A percentile compares a stretch with the other conserved stretches of the same genome.
These are phyloP conservation scores for Epicoccum nigrum DNA, from an alignment of 2,329 filamentous ascomycete species.

Conservation along the genomic window DNA sequence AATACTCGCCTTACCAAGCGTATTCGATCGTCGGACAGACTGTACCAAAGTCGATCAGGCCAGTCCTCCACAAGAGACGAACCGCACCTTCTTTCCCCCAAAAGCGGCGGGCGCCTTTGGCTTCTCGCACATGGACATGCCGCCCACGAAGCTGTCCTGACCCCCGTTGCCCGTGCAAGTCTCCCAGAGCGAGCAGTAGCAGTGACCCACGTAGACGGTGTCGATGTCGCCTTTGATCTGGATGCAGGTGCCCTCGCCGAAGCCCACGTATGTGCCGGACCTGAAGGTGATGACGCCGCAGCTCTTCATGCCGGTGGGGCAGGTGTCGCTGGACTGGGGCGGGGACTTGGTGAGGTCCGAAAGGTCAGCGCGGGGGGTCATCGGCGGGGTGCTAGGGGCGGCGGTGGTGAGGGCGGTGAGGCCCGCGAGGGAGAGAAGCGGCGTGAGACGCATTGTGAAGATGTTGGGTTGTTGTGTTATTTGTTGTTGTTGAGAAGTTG, in stretches of 20 bases:
- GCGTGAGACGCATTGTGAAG: neutral
- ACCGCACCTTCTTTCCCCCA: constrained; percentile 2
- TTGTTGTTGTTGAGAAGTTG: neutral
- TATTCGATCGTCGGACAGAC: too few species aligned
- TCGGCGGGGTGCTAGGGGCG: neutral
- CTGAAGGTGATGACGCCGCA: constrained; percentile 12
- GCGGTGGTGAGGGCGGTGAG: neutral
- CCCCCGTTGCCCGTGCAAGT: constrained; percentile 2
- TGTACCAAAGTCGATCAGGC: too few species aligned
- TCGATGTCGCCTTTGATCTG: constrained; percentile 1
- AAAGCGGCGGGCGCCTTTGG: neutral
- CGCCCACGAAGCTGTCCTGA: constrained; percentile 10
- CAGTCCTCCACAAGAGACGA: constrained; percentile 12
- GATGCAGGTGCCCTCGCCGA: constrained; percentile 15
- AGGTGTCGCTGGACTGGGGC: neutral
- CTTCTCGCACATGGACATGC: constrained; percentile 18
- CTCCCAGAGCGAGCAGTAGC: constrained; percentile 18
- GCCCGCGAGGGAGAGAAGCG: constrained; percentile 1
- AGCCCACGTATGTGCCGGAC: neutral
- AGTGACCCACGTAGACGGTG: constrained; percentile 13
- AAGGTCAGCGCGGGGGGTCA: neutral
- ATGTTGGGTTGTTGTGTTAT: neutral
- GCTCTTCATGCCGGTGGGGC: neutral
- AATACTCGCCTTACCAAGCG: too few species aligned
- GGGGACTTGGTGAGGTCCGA: neutral